A percentile compares a stretch with the other conserved stretches of the same genome.
Conservation (phyloP, 768 basidiomycete species). For the Leccinellum rugosiceps region DNA sequence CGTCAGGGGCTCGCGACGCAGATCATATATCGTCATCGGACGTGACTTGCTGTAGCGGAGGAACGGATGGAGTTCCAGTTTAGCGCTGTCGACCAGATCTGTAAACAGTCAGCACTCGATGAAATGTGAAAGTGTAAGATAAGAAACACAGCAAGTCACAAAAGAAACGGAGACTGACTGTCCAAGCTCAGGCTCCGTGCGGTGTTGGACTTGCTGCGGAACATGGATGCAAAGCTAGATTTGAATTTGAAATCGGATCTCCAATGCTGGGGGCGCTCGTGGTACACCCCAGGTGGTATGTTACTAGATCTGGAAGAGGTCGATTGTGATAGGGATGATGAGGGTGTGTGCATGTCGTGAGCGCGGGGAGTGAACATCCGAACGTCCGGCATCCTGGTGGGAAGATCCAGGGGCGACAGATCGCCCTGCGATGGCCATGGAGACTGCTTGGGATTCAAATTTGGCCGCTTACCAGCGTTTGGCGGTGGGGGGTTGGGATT, state of each 20-base stretch:
- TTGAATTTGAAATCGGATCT: slow-evolving; percentile 33
- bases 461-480: slow-evolving; percentile 1
- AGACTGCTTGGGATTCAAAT: slow-evolving; percentile 1
- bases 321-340: slow-evolving; percentile 23
- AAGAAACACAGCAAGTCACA: neutral
- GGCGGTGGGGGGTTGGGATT: neutral
- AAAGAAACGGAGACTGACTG: slow-evolving; percentile 15
- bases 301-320: slow-evolving; percentile 11
- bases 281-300: slow-evolving; percentile 9
- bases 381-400: slow-evolving; percentile 17
- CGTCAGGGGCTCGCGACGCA: slow-evolving; percentile 41
- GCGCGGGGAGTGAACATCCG: slow-evolving; percentile 12
- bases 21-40: slow-evolving; percentile 46
- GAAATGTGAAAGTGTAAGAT: neutral
- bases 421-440: slow-evolving; percentile 19
- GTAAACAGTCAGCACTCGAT: neutral
- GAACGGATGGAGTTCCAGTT: slow-evolving; percentile 21
- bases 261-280: slow-evolving; percentile 28
- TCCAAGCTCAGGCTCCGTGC: slow-evolving; percentile 2
- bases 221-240: slow-evolving; percentile 29
- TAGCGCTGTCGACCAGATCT: slow-evolving; percentile 27
- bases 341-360: slow-evolving; percentile 23
- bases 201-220: slow-evolving; percentile 20
- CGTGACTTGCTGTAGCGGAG: slow-evolving; percentile 24
- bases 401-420: slow-evolving; percentile 19